Evolutionary conservation across 768 basidiomycete species (phyloP), one percentile per base, ranked within the genome.

Genomic region (Lactarius evosmus): DNA sequence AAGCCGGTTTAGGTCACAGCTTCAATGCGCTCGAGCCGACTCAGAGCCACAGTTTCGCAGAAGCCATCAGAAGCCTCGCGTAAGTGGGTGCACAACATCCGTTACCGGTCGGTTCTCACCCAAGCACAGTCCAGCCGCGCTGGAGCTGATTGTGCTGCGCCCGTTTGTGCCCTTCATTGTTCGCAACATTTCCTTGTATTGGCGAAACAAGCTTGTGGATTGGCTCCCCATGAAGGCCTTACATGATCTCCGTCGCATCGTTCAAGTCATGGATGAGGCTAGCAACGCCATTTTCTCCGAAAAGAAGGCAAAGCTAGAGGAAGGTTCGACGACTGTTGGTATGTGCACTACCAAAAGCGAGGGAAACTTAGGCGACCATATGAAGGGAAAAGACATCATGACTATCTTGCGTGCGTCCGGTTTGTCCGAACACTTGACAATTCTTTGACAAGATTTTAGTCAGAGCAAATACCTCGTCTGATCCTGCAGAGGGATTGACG

Each of bases 341-440:
- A n/a, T n/a, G n/a, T n/a, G n/a, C n/a, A n/a, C n/a, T n/a, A n/a
- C 56, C 25, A n/a, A 65, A 32, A 52, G 49, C 19, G 66, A 69
- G 36, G 56, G 25, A 25, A 51, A 29, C 12, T 51, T 29, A 25
- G 27, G 25, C 25, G 50, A 29, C 14, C 50, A 57, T 19, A 69
- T 64, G 62, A 69, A 66, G 56, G 71, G 74, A 0, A 74, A 69
- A 56, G 76, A 78, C 53, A 75, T 79, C 44, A 76, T 79, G 77
- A 76, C 70, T 61, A 74, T 79, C 65, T 73, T 78, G 72, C 34
- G 78, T 79, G 50, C 62, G 76, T 62, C 11, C 49, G 14, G 2
- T 14, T 25, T 30, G 30, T 29, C n/a, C 16, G 14, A 14, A n/a
- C 16, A 11, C 16, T 32, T 29, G 32, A 27, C 53, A 29, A 7